Base-by-base conservation (phyloP, 768 basidiomycete species). In the Amyloporia xantha region DNA sequence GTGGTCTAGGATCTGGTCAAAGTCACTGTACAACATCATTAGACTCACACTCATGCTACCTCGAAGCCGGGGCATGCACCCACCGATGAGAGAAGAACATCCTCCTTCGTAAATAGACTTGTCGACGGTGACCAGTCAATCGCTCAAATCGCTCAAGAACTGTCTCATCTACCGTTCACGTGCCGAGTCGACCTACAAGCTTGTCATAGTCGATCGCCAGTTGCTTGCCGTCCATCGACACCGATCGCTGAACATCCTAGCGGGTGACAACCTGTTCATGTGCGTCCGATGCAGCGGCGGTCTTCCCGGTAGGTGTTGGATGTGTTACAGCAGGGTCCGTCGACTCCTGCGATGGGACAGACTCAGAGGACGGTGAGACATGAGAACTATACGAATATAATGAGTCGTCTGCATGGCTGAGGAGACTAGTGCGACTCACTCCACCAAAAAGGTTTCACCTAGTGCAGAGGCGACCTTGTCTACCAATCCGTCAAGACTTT, bases 61-160 rank as follows among this genome's bases (percentile, higher is more conserved):
- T 3, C 27, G 17, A 33, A 33, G 30, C 30, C 30, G 30, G 15
- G 26, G 5, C 10, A 43, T 15, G 11, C 19, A 65, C 81, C 54
- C 56, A 91, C 94, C 95, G 84, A 70, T 99, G 96, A 15, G 94
- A 97, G 69, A 97, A 99, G 73, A 98, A 99, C 79, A 88, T 90
- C 13, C 91, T 92, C 49, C 95, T 75, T 28, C 95, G 76, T 42
- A 99, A 71, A 46, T 98, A 77, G 12, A 89, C 72, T 67, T 99
- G 95, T 9, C 95, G 92, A 51, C 75, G 81, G 48, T 80, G 77
- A 3, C 95, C 95, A 7, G 96, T 98, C 45, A 98, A 67, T 41
- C 76, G 79, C 71, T 98, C 92, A 59, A 99, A 99, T 24, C 96
- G 79, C 52, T 84, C 81, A 17, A 99, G 71, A 37, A 99, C 66